Percentiles rank a stretch among this genome's conserved stretches.
Evolutionary conservation across 306 rosid species (phyloP).

Genomic region (Vigna unguiculata): DNA sequence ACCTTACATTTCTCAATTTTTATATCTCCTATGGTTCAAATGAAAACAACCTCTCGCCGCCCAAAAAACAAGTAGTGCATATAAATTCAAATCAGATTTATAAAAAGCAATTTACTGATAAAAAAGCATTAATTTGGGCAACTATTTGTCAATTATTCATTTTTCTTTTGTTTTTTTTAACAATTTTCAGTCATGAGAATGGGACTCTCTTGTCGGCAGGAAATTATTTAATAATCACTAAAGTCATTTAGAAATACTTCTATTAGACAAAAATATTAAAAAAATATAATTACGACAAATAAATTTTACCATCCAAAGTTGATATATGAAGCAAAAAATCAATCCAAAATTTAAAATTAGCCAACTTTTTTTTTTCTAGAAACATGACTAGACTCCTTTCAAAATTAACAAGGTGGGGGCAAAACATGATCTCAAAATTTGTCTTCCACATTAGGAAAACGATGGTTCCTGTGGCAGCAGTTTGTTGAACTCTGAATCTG

Average conservation of each 20-base stretch:
- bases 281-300: background rate
- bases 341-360: background rate
- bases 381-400: background rate
- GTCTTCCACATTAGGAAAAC: background rate
- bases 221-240: background rate
- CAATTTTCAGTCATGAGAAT: background rate
- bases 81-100: background rate
- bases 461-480: background rate
- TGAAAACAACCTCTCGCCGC: background rate
- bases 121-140: background rate
- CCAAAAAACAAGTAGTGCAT: background rate
- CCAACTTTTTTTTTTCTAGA: background rate
- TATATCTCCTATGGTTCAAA: background rate
- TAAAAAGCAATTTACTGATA: background rate
- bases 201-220: background rate
- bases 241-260: background rate
- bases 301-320: background rate
- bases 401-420: background rate
- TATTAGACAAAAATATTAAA: background rate
- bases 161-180: background rate
- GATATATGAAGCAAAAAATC: background rate
- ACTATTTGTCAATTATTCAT: background rate
- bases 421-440: background rate
- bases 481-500: background rate
- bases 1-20: background rate